Percentiles rank a stretch among this genome's conserved stretches.
These are phyloP conservation scores for Blastobotrys aristatus DNA, from an alignment of 1,139 yeast species.

Conservation along the genomic window DNA sequence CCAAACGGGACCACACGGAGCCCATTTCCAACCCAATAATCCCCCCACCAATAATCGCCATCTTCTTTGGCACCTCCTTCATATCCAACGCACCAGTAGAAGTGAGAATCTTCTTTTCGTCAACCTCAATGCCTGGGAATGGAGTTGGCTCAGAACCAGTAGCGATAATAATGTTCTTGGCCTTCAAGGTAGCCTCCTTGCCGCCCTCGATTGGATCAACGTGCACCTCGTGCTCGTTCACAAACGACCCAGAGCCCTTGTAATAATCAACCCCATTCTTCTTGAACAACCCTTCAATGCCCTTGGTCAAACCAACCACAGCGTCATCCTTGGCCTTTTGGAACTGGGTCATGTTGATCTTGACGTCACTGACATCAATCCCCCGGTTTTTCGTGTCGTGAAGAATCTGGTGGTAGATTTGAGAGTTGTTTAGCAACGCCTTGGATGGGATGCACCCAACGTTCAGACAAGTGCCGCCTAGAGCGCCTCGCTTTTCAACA, in stretches of 20 bases:
- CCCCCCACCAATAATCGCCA: slow-evolving; percentile 98
- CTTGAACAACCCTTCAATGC: slow-evolving; percentile 91
- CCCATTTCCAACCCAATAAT: slow-evolving; percentile 99
- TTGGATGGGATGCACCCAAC: slow-evolving; percentile 99
- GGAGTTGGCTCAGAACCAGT: slow-evolving; percentile 99
- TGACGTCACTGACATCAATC: slow-evolving; percentile 77
- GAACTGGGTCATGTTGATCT: slow-evolving; percentile 69
- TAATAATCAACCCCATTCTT: slow-evolving; percentile 91
- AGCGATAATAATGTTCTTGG: slow-evolving; percentile 89
- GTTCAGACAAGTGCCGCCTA: slow-evolving; percentile 97
- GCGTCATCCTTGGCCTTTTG: slow-evolving; percentile 91
- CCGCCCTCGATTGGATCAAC: slow-evolving; percentile 87
- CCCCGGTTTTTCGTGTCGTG: slow-evolving; percentile 87
- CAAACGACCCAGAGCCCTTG: slow-evolving; percentile 89
- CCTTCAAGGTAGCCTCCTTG: slow-evolving; percentile 60
- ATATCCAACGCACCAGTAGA: slow-evolving; percentile 89
- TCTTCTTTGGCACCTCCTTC: slow-evolving; percentile 83
- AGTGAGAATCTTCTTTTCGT: slow-evolving; percentile 94
- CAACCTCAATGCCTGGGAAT: slow-evolving; percentile 96
- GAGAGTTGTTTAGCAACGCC: slow-evolving; percentile 91
- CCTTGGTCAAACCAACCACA: slow-evolving; percentile 84
- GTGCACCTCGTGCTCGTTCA: slow-evolving; percentile 70
- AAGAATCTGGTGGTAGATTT: slow-evolving; percentile 80
- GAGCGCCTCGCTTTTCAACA: slow-evolving; percentile 89
- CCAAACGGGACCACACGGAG: slow-evolving; percentile 93